Evolutionary conservation across 805 yeast species (phyloP).

Genomic region (Hanseniaspora thailandica): DNA sequence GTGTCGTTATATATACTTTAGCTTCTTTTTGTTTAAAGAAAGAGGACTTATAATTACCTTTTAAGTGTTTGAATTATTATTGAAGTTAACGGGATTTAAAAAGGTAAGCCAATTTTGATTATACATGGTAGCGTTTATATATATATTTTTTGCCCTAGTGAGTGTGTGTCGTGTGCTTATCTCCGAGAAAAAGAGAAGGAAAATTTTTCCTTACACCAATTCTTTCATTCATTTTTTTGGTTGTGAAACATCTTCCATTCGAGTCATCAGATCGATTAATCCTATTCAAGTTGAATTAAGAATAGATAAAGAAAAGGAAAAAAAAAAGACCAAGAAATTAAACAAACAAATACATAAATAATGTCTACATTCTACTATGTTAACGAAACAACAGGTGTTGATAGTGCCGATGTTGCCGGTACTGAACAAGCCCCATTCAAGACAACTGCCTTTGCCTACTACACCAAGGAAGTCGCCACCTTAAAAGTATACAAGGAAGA

Average conservation of each 20-base stretch:
- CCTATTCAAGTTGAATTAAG: too few relatives aligned
- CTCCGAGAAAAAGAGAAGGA: background rate
- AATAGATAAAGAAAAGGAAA: too few relatives aligned
- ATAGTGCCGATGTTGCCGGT: slow-evolving; percentile 49
- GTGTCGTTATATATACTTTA: background rate
- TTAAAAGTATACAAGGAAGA: slow-evolving; percentile 51
- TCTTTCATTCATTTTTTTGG: too few relatives aligned
- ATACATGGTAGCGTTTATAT: too few relatives aligned
- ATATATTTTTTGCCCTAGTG: too few relatives aligned
- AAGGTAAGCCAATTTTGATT: too few relatives aligned
- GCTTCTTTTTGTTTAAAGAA: too few relatives aligned
- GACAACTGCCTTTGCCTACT: slow-evolving; percentile 74
- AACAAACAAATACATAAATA: background rate
- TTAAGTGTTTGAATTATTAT: background rate
- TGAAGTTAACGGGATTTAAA: background rate
- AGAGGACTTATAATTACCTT: background rate
- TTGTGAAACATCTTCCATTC: too few relatives aligned
- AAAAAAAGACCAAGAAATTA: background rate
- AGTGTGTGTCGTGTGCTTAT: background rate
- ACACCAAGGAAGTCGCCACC: slow-evolving; percentile 34
- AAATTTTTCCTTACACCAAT: too few relatives aligned
- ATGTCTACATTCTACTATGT: slow-evolving; percentile 43
- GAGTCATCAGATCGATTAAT: too few relatives aligned
- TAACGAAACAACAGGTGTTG: slow-evolving; percentile 62
- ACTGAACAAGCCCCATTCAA: slow-evolving; percentile 59